These are phyloP conservation scores for Fusarium tricinctum DNA, from an alignment of 2,329 filamentous ascomycete genomes.

Conservation along the genomic window DNA sequence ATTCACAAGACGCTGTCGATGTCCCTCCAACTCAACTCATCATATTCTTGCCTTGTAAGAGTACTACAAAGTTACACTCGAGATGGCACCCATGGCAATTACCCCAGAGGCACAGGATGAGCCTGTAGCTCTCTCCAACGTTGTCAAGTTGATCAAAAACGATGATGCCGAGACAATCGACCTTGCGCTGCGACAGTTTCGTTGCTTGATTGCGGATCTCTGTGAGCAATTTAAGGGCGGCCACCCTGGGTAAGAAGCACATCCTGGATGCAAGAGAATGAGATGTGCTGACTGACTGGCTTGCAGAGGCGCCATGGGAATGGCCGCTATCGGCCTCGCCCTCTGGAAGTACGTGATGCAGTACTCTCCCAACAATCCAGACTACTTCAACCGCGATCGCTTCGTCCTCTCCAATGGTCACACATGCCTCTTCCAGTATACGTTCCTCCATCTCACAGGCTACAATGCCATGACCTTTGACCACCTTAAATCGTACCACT, in stretches of 20 bases:
- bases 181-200: conserved; percentile 70
- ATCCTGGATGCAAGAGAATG: background rate
- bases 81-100: conserved; percentile 48
- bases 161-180: conserved; percentile 54
- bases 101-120: conserved; percentile 37
- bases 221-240: conserved; percentile 79
- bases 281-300: background rate
- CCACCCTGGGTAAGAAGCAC: conserved; percentile 70
- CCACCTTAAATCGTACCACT: conserved; percentile 68
- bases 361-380: conserved; percentile 67
- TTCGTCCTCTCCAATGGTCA: conserved; percentile 75
- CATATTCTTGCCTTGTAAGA: background rate
- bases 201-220: conserved; percentile 75
- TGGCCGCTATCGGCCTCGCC: conserved; percentile 72
- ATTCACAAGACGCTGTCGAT: conserved; percentile 9
- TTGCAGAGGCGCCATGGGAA: conserved; percentile 65
- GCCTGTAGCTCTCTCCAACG: conserved; percentile 31
- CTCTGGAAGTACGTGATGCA: conserved; percentile 73
- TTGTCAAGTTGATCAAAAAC: conserved; percentile 47
- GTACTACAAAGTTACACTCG: background rate
- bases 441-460: conserved; percentile 66
- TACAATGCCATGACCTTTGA: conserved; percentile 69
- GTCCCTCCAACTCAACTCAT: background rate
- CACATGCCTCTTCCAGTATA: conserved; percentile 68
- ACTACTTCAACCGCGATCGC: conserved; percentile 73